These are phyloP conservation scores for Suhomyces kilbournensis DNA, from an alignment of 805 yeast species.

Conservation along the genomic window DNA sequence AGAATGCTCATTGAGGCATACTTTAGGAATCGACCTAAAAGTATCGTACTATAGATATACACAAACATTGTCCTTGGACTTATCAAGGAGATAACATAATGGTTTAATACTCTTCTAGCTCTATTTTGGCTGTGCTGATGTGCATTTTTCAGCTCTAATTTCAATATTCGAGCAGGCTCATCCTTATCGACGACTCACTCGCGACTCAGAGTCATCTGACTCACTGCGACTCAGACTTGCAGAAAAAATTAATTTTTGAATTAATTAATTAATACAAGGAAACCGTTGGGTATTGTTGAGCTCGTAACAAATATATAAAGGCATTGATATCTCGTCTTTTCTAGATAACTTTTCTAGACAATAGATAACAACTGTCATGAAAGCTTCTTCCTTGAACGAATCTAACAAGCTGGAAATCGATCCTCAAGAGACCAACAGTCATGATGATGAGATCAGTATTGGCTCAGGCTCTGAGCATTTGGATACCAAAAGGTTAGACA, in stretches of 20 bases:
- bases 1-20: background rate
- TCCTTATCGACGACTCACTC: background rate
- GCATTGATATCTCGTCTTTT: background rate
- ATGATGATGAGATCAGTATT: constrained; percentile 10
- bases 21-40: background rate
- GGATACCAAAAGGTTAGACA: constrained; percentile 40
- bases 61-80: background rate
- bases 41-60: background rate
- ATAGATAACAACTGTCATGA: background rate
- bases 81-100: background rate
- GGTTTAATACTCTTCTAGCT: background rate
- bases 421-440: background rate
- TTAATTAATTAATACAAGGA: background rate
- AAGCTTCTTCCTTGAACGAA: background rate
- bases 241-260: background rate
- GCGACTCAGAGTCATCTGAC: constrained; percentile 1
- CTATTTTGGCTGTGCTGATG: background rate
- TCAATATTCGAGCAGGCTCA: background rate
- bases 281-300: background rate
- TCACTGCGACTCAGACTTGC: background rate
- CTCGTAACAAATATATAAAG: background rate
- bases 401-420: background rate
- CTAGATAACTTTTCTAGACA: background rate
- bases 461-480: constrained; percentile 1
- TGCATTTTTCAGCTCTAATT: background rate